Base-by-base conservation (phyloP, 352 stramenopile species). In the Phytophthora fragariaefolia region DNA sequence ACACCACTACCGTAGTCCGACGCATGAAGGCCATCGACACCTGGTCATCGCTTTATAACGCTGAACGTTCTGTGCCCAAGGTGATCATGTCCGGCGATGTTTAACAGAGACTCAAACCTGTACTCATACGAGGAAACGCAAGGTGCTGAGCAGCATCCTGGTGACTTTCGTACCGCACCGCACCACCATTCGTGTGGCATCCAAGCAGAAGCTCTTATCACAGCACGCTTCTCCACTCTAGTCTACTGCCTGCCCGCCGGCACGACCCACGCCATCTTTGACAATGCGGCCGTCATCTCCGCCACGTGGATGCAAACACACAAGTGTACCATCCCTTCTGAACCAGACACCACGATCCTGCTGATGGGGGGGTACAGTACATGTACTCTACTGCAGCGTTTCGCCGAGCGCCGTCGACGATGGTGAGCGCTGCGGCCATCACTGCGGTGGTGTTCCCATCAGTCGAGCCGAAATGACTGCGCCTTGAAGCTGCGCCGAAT, bases 71-170 rank as follows among this genome's bases (percentile, higher is more conserved):
- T 12, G 34, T 3, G 2, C 36, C 9, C 30, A 38, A 4, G 8
- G 8, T 38, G 30, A 38, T 38, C 32, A n/a, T 13, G 4, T 38
- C 8, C 32, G 8, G 36, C n/a, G 47, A 48, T 42, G 15, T 47
- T 18, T 32, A 23, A 20, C 24, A 43, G 36, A 58, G 30, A 65
- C 46, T 42, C 27, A 66, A 70, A 59, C 32, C 9, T 59, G 56
- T 70, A 40, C 59, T 67, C 59, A 56, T 57, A 63, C 51, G 30
- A 17, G 23, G 60, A 63, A 56, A 61, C 51, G 50, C 60, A 68
- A 68, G 40, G 17, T 63, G 56, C 56, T 56, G 43, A 47, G 55
- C 40, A 28, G 26, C 40, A 51, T 61, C 38, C 43, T 36, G 23
- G 2, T 43, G 36, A 22, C 36, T 15, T 8, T 17, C 30, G 36